Percentiles rank a stretch among this genome's conserved stretches.
These are phyloP conservation scores for Mitragyna speciosa DNA, from an alignment of 257 asterid species.

Conservation along the genomic window DNA sequence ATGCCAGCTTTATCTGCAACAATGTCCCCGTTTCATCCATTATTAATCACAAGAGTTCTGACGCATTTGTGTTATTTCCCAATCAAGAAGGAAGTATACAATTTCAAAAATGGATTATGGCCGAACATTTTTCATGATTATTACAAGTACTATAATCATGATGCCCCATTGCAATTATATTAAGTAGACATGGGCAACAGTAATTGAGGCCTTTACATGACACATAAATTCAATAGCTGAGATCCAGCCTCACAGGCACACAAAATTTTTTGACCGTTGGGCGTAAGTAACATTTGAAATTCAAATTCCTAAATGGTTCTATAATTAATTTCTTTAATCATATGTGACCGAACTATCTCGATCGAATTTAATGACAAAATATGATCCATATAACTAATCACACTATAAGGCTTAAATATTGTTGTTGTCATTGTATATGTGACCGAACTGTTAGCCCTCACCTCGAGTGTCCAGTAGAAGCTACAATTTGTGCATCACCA, in stretches of 20 bases:
- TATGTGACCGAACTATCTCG: background rate
- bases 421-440: no score
- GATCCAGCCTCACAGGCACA: no score
- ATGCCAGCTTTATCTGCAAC: slow-evolving; percentile 92
- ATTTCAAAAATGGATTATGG: background rate
- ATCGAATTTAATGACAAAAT: no score
- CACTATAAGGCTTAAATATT: no score
- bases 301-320: background rate
- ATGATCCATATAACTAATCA: no score
- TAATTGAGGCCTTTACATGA: background rate
- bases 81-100: slow-evolving; percentile 14
- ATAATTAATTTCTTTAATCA: background rate
- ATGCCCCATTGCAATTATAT: no score
- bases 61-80: slow-evolving; percentile 20
- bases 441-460: background rate
- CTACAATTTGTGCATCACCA: background rate
- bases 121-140: background rate
- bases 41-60: slow-evolving; percentile 1
- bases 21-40: slow-evolving; percentile 2
- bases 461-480: background rate
- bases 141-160: no score
- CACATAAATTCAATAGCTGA: background rate
- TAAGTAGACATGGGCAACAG: no score
- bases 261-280: no score
- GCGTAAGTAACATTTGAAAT: background rate